These are phyloP conservation scores for Fraxinus nigra DNA, from an alignment of 305 asterid species.

Conservation along the genomic window DNA sequence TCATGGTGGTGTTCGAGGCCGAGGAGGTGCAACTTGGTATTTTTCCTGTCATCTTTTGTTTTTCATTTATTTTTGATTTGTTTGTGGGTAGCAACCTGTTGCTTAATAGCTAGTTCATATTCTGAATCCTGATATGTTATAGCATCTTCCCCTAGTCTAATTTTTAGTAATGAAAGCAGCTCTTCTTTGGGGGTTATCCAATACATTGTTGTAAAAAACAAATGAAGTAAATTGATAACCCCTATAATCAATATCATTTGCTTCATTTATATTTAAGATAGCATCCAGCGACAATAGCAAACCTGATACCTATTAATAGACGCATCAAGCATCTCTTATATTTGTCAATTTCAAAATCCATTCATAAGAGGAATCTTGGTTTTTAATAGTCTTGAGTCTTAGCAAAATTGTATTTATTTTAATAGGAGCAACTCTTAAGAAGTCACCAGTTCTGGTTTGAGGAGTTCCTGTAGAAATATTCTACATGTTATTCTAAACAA, in stretches of 20 bases:
- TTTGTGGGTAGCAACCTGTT: constrained; percentile 18
- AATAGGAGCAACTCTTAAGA: background rate
- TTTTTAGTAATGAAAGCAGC: background rate
- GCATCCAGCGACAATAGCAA: constrained; percentile 3
- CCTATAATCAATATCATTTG: constrained; percentile 5
- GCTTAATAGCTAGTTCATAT: background rate
- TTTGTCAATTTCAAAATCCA: background rate
- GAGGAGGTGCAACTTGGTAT: constrained; percentile 98
- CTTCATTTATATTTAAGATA: constrained; percentile 5
- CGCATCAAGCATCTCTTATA: background rate
- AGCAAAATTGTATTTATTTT: background rate
- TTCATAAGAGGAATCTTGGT: background rate
- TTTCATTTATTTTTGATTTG: constrained; percentile 10
- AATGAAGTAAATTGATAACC: constrained; percentile 4
- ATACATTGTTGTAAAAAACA: constrained; percentile 1
- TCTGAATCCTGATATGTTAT: constrained; percentile 14
- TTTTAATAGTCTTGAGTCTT: background rate
- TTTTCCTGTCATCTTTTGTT: constrained; percentile 27
- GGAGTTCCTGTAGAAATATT: background rate
- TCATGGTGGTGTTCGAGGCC: constrained; percentile 82
- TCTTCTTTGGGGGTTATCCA: background rate
- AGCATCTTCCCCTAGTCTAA: background rate
- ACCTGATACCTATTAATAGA: background rate
- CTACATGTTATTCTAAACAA: background rate
- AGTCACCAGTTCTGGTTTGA: background rate